Evolutionary conservation across 1,139 yeast species (phyloP).

Genomic region (Diutina neorugosa): DNA sequence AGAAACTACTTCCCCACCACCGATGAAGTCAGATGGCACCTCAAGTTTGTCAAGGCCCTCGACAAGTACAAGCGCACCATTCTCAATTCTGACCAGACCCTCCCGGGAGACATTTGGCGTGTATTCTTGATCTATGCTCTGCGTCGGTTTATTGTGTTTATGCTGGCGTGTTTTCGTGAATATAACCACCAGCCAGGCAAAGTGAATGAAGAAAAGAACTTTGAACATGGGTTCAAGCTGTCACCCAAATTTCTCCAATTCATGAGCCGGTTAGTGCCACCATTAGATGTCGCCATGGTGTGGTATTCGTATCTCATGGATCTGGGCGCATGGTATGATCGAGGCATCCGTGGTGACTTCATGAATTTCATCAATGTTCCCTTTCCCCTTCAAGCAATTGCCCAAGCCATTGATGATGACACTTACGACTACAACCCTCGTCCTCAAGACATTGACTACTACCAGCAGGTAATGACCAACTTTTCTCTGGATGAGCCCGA

Average conservation of each 20-base stretch:
- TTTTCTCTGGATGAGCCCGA: not conserved
- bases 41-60: slow-evolving; percentile 1
- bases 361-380: slow-evolving; percentile 2
- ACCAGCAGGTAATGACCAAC: not conserved
- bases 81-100: not conserved
- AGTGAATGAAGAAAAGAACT: not conserved
- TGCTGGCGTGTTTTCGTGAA: slow-evolving; percentile 1
- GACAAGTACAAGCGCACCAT: slow-evolving; percentile 3
- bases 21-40: slow-evolving; percentile 1
- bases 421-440: not conserved
- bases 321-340: slow-evolving; percentile 1
- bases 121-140: slow-evolving; percentile 1
- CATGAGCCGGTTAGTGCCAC: not conserved
- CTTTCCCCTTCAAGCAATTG: slow-evolving; percentile 1
- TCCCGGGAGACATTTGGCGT: slow-evolving; percentile 2
- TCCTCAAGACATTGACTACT: not conserved
- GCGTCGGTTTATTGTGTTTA: slow-evolving; percentile 1
- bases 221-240: not conserved
- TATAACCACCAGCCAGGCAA: slow-evolving; percentile 1
- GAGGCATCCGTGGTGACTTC: slow-evolving; percentile 1
- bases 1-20: not conserved
- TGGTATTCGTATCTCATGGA: not conserved
- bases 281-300: slow-evolving; percentile 1
- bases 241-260: not conserved
- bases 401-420: not conserved